phyloP scores from a whole-genome alignment of 352 stramenopile species.

The Phytophthora boehmeriae region DNA sequence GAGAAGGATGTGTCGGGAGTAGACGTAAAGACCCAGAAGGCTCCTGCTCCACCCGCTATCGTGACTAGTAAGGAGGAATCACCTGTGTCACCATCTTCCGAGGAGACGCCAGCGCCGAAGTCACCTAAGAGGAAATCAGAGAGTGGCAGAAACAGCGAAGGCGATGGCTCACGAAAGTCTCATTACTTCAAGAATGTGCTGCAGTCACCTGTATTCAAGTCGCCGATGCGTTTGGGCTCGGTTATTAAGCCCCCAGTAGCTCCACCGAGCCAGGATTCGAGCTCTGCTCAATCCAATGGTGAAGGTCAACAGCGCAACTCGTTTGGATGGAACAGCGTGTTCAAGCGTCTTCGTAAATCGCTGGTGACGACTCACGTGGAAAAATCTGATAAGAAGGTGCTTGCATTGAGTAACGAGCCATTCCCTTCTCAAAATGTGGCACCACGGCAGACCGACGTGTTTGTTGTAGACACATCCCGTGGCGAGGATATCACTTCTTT shows the following conservation, averaged over 20 bases:
- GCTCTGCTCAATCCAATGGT: constrained; percentile 30
- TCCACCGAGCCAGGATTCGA: constrained; percentile 31
- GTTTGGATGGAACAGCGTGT: constrained; percentile 84
- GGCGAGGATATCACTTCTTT: constrained; percentile 85
- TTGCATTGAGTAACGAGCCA: constrained; percentile 76
- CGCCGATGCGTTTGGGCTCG: constrained; percentile 73
- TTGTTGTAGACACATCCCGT: constrained; percentile 80
- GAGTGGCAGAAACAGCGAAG: constrained; percentile 26
- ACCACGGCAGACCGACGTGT: constrained; percentile 64
- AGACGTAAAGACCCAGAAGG: constrained; percentile 14
- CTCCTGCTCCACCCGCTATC: constrained; percentile 6
- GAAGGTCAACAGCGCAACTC: constrained; percentile 46
- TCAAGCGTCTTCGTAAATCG: constrained; percentile 82
- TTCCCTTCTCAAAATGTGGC: constrained; percentile 52
- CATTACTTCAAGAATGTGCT: constrained; percentile 89
- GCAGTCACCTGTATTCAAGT: constrained; percentile 84
- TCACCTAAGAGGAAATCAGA: constrained; percentile 35
- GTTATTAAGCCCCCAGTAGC: constrained; percentile 70
- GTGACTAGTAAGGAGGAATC: constrained; percentile 13
- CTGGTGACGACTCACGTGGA: constrained; percentile 67
- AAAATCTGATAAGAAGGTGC: constrained; percentile 71
- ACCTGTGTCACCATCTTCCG: constrained; percentile 16
- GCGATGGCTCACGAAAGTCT: constrained; percentile 63
- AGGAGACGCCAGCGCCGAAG: constrained; percentile 18
- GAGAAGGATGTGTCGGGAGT: constrained; percentile 16